These are phyloP conservation scores for Climacium dendroides DNA, from an alignment of 225 moss, liverwort and hornwort species.

Conservation along the genomic window DNA sequence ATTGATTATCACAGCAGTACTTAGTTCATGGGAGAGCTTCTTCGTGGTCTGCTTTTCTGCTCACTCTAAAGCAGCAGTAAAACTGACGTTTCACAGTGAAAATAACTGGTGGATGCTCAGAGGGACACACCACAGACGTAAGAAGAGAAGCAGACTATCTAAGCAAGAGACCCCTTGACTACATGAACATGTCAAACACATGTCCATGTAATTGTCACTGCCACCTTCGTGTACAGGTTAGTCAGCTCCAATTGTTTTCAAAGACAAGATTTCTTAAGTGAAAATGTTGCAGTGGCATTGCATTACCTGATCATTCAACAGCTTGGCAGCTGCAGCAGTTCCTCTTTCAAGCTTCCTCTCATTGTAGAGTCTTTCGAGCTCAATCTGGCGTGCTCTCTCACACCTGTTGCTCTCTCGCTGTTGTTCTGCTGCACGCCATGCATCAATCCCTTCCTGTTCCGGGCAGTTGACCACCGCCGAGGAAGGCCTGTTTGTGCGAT, in stretches of 20 bases:
- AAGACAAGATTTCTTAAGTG: not conserved
- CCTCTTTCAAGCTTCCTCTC: constrained; percentile 70
- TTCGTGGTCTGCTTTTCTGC: not conserved
- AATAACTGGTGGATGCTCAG: not conserved
- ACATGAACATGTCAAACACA: not conserved
- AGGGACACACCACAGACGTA: not conserved
- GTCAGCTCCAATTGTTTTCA: not conserved
- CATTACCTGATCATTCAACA: constrained; percentile 40
- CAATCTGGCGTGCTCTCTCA: constrained; percentile 53
- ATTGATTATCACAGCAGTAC: not conserved
- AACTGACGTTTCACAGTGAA: not conserved
- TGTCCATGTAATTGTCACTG: not conserved
- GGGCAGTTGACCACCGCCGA: constrained; percentile 19
- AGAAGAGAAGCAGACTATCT: not conserved
- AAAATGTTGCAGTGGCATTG: not conserved
- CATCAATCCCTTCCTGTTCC: constrained; percentile 42
- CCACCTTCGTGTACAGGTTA: not conserved
- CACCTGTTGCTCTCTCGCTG: constrained; percentile 47
- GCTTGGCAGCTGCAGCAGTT: constrained; percentile 52
- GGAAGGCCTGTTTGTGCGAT: constrained; percentile 44
- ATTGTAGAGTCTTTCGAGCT: constrained; percentile 59
- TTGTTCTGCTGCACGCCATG: constrained; percentile 75
- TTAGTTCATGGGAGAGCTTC: not conserved
- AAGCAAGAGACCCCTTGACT: not conserved
- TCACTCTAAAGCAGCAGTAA: not conserved